Base-by-base conservation (phyloP, 805 yeast species). In the Metschnikowia cerradonensis region DNA sequence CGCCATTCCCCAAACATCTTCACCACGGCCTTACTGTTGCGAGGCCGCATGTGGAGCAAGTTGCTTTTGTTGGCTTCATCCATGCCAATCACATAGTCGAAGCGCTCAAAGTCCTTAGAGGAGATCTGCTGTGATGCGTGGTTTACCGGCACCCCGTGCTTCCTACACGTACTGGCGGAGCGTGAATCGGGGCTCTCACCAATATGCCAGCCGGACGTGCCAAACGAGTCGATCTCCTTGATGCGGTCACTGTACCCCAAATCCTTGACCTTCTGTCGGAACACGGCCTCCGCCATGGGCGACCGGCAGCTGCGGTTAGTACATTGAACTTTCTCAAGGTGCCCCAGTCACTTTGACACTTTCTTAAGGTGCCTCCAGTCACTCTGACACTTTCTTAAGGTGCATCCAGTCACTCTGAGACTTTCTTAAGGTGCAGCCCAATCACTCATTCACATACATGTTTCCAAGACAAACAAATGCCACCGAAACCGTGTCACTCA, bases 251-350 rank as follows among this genome's bases (percentile, higher is more conserved):
- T 30, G 46, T 72, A 66, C 0, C 84, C 84, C 19, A 68, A 66
- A 41, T 79, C 64, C 40, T 80, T 66, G 8, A 88, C 95, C 14
- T 73, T 71, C 52, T 88, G 82, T 44, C 73, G 75, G 69, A 91
- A 90, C 1, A 90, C 88, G 0, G 97, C 97, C 64, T 92, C 97
- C 0, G 98, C 97, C 98, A 91, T 92, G 13, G 98, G 98, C 2
- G 97, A 90, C 45, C 97, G 91, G 63, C 97, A 90, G 20, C 88
- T 83, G 47, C 32, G 4, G 67, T 64, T 65, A 64, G 65, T 58
- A 26, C n/a, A n/a, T n/a, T 8, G 30, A 26, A 26, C 30, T 8
- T 2, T 26, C 11, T 17, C 0, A 17, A 17, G 19, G 19, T 17
- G 19, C 19, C 19, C 19, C 10, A 7, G 26, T 23, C 26, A 23